Evolutionary conservation across 2,329 filamentous ascomycete species (phyloP).

Genomic region (Pezicula radicicola): DNA sequence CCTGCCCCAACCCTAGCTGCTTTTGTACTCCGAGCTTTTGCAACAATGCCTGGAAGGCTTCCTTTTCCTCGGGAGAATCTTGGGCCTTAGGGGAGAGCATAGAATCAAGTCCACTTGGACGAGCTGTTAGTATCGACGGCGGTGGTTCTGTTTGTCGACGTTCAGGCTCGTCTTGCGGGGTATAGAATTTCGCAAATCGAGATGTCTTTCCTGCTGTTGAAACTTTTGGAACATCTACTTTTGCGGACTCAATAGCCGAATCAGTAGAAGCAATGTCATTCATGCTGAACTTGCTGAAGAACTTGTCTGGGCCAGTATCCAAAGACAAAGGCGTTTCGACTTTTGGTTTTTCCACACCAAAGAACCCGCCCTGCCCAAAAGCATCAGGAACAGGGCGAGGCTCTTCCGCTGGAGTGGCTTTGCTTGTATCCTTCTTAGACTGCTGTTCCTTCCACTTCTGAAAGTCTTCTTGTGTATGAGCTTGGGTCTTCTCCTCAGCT

Average conservation of each 20-base stretch:
- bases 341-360: constrained; percentile 44
- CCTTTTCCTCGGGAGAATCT: constrained; percentile 61
- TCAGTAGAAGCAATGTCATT: constrained; percentile 42
- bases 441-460: constrained; percentile 92
- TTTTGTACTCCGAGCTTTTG: constrained; percentile 69
- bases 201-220: constrained; percentile 68
- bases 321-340: constrained; percentile 53
- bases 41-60: constrained; percentile 80
- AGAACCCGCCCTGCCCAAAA: constrained; percentile 36
- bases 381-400: constrained; percentile 31
- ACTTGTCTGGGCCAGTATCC: constrained; percentile 71
- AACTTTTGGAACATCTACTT: constrained; percentile 43
- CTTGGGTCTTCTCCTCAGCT: constrained; percentile 64
- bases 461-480: constrained; percentile 85
- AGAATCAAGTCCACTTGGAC: constrained; percentile 21
- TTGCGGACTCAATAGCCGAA: constrained; percentile 35
- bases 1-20: constrained; percentile 26
- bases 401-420: constrained; percentile 30
- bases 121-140: constrained; percentile 35
- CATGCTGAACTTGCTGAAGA: constrained; percentile 60
- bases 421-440: constrained; percentile 34
- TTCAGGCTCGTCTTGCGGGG: constrained; percentile 51
- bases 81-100: constrained; percentile 18
- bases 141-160: constrained; percentile 47
- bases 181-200: constrained; percentile 81